These are phyloP conservation scores for Tricholoma sp. DNA, from an alignment of 768 basidiomycete species.

Conservation along the genomic window DNA sequence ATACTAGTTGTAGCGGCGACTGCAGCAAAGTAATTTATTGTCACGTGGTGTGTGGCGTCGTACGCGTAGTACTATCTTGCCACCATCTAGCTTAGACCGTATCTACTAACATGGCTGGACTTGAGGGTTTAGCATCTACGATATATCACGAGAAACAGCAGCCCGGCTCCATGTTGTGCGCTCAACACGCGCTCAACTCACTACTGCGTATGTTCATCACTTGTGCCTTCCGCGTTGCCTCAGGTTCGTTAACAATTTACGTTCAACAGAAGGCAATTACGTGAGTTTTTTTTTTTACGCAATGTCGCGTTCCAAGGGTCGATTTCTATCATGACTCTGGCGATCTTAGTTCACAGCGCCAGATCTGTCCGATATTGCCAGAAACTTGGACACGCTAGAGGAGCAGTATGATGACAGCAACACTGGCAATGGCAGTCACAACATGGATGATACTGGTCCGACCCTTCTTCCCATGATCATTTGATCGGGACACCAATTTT, in stretches of 20 bases:
- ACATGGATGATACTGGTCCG: conserved; percentile 89
- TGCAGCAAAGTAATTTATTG: not conserved
- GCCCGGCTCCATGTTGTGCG: conserved; percentile 77
- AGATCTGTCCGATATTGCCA: conserved; percentile 73
- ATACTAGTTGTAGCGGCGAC: no score
- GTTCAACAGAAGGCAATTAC: conserved; percentile 36
- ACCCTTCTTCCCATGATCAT: not conserved
- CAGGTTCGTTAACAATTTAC: conserved; percentile 7
- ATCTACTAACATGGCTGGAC: conserved; percentile 43
- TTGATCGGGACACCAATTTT: not conserved
- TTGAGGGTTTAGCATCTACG: conserved; percentile 45
- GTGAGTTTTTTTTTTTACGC: conserved; percentile 21
- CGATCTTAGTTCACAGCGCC: conserved; percentile 63
- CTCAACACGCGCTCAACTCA: conserved; percentile 81
- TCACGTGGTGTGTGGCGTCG: not conserved
- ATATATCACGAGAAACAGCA: conserved; percentile 84
- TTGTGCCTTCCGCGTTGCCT: not conserved
- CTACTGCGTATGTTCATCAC: conserved; percentile 57
- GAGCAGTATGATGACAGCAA: conserved; percentile 48
- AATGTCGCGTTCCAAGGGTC: not conserved
- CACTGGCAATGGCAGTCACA: conserved; percentile 44
- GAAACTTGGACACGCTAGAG: conserved; percentile 64
- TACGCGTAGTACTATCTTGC: not conserved
- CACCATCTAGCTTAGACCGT: not conserved
- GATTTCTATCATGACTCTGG: conserved; percentile 3